phyloP scores from a whole-genome alignment of 2,329 filamentous ascomycete species.

The Ramularia endophylla region DNA sequence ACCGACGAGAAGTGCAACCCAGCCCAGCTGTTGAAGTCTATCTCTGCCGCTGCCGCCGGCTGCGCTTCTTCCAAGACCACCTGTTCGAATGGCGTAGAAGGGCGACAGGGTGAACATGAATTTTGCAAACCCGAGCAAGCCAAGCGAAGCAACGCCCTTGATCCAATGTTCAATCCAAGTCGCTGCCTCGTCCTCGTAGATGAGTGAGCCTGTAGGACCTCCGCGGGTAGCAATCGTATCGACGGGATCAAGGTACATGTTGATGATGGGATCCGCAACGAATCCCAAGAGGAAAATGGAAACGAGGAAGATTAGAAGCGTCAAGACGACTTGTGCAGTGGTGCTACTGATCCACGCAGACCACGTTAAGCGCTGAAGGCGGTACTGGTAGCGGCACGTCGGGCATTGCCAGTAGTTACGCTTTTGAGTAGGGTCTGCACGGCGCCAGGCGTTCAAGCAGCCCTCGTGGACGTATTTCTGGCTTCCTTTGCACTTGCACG shows the following conservation, averaged over 20 bases:
- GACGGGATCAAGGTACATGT: slow-evolving; percentile 74
- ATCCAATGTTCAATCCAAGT: slow-evolving; percentile 79
- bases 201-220: slow-evolving; percentile 25
- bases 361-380: slow-evolving; percentile 70
- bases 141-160: slow-evolving; percentile 86
- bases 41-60: slow-evolving; percentile 62
- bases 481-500: slow-evolving; percentile 89
- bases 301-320: slow-evolving; percentile 62
- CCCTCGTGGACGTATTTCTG: slow-evolving; percentile 92
- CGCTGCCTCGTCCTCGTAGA: slow-evolving; percentile 44
- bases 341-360: slow-evolving; percentile 54
- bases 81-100: slow-evolving; percentile 66
- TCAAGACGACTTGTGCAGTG: slow-evolving; percentile 63
- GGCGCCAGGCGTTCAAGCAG: slow-evolving; percentile 78
- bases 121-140: slow-evolving; percentile 79
- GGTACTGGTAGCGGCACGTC: slow-evolving; percentile 80
- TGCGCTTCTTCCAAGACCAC: slow-evolving; percentile 39
- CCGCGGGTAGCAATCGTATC: slow-evolving; percentile 33
- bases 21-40: slow-evolving; percentile 70
- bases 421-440: slow-evolving; percentile 59
- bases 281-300: slow-evolving; percentile 82
- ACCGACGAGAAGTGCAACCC: slow-evolving; percentile 73
- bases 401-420: slow-evolving; percentile 83
- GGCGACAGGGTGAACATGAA: slow-evolving; percentile 67
- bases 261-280: slow-evolving; percentile 85